Conservation (phyloP, 139 green algal species). For the Closterium sp. region DNA sequence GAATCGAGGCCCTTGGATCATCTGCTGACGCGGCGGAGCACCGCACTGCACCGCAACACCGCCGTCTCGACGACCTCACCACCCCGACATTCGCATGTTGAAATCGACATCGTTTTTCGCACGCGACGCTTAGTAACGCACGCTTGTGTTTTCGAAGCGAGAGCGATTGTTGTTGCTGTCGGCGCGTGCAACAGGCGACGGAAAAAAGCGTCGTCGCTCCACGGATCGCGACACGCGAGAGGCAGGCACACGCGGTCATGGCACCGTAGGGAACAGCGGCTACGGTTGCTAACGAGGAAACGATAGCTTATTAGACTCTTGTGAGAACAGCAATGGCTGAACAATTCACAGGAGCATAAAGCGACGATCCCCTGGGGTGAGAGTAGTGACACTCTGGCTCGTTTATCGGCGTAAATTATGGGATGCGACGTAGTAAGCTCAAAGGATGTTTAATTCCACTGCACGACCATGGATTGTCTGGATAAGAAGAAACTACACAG, state of each 20-base stretch:
- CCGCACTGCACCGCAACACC: neutral
- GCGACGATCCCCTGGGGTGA: neutral
- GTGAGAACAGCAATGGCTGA: neutral
- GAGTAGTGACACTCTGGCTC: neutral
- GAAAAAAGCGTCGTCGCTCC: neutral
- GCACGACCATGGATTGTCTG: neutral
- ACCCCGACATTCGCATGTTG: neutral
- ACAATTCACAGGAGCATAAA: neutral
- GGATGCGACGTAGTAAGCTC: neutral
- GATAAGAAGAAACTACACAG: neutral
- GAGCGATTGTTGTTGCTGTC: neutral
- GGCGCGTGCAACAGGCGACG: neutral
- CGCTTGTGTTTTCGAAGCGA: neutral
- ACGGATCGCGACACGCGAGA: neutral
- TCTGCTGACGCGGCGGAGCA: neutral
- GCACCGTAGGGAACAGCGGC: neutral
- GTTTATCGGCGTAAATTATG: neutral
- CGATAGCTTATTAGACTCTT: neutral
- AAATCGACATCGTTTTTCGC: neutral
- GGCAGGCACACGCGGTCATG: neutral
- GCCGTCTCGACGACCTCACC: neutral
- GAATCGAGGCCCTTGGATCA: neutral
- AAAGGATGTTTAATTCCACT: neutral
- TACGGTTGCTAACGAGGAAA: neutral
- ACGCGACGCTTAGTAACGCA: neutral